phyloP scores from a whole-genome alignment of 2,329 filamentous ascomycete genomes.

The Fusarium mundagurra region DNA sequence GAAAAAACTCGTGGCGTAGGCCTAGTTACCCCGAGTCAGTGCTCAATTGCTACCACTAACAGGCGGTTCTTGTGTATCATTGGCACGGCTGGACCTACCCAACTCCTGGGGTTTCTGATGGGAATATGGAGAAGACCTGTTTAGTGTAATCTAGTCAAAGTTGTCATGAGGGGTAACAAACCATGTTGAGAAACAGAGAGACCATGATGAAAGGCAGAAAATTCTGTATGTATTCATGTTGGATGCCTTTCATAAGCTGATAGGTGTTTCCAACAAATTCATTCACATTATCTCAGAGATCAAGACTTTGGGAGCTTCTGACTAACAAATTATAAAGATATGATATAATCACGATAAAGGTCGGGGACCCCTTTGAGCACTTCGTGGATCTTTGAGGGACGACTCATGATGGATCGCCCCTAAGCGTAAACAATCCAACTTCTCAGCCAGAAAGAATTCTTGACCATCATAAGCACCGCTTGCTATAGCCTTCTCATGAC shows the following conservation, averaged over 20 bases:
- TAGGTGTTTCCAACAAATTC: background rate
- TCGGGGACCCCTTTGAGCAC: background rate
- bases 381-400: background rate
- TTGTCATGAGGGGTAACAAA: background rate
- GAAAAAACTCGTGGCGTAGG: conserved; percentile 12
- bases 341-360: background rate
- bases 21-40: background rate
- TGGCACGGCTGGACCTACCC: conserved; percentile 22
- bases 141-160: background rate
- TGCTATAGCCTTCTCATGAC: background rate
- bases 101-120: background rate
- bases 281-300: background rate
- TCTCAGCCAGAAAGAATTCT: background rate
- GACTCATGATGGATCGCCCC: background rate
- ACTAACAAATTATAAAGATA: background rate
- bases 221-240: background rate
- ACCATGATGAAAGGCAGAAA: background rate
- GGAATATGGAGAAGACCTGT: background rate
- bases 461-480: background rate
- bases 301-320: background rate
- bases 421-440: background rate
- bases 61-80: background rate
- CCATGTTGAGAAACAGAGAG: background rate
- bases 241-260: too few species aligned
- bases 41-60: background rate